A percentile compares a stretch with the other conserved stretches of the same genome.
phyloP scores from a whole-genome alignment of 2,329 filamentous ascomycete genomes.

The Xylaria sp. region DNA sequence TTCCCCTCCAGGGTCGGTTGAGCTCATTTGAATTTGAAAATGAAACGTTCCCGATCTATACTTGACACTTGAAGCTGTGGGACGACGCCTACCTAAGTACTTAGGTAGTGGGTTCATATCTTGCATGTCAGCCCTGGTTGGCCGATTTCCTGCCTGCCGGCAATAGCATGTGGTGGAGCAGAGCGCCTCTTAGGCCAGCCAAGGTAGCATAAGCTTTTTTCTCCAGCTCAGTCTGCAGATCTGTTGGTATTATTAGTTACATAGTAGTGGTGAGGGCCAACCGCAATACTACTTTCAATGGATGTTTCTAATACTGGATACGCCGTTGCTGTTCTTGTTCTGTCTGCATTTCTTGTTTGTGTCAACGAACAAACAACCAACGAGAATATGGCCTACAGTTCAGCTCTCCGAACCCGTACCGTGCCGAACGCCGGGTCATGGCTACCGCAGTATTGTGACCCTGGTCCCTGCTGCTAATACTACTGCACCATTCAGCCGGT shows the following conservation, averaged over 20 bases:
- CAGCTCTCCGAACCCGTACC: not conserved
- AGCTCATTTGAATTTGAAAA: not conserved
- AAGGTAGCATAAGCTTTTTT: conserved; percentile 18
- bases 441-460: not conserved
- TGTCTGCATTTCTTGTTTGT: conserved; percentile 4
- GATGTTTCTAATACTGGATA: too few relatives aligned
- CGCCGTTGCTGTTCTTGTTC: too few relatives aligned
- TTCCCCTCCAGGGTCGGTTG: too few relatives aligned
- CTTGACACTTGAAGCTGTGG: too few relatives aligned
- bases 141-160: conserved; percentile 2
- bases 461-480: conserved; percentile 11
- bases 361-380: conserved; percentile 5
- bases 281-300: not conserved
- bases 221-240: not conserved
- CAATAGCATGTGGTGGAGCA: not conserved
- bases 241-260: not conserved
- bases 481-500: conserved; percentile 16
- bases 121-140: not conserved
- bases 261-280: not conserved
- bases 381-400: not conserved
- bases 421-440: not conserved
- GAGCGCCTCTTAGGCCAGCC: conserved; percentile 3
- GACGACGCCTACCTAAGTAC: too few relatives aligned
- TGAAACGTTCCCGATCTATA: too few relatives aligned
- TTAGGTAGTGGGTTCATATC: not conserved